phyloP scores from a whole-genome alignment of 352 stramenopile genomes.

The Globisporangium carolinianum region DNA sequence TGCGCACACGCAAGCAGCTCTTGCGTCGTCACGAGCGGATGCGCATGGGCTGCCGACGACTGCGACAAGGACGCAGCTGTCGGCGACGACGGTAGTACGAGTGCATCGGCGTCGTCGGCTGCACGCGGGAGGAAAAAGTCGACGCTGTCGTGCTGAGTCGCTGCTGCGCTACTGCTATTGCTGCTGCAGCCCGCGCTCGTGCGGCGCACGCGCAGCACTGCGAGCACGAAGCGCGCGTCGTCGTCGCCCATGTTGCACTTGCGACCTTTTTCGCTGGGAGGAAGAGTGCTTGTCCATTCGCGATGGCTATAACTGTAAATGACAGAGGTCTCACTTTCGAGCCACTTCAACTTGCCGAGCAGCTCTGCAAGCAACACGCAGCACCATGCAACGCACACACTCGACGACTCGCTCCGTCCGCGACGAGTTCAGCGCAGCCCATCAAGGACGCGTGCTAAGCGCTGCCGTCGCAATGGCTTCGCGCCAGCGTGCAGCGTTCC shows the following conservation, averaged over 20 bases:
- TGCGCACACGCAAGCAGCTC: conserved; percentile 22
- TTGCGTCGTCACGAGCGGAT: conserved; percentile 4
- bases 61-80: background rate
- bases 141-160: conserved; percentile 15
- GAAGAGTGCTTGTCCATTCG: no score
- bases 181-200: conserved; percentile 9
- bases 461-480: background rate
- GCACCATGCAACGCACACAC: background rate
- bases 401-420: background rate
- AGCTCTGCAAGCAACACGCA: background rate
- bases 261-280: no score
- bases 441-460: background rate
- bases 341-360: background rate
- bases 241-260: background rate
- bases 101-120: background rate
- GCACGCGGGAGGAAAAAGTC: conserved; percentile 16
- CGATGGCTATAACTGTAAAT: background rate
- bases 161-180: background rate
- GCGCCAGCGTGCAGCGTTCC: background rate
- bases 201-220: conserved; percentile 17
- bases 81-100: background rate
- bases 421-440: background rate
- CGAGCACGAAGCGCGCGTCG: conserved; percentile 10
- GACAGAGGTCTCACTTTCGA: background rate
- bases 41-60: background rate